phyloP scores from a whole-genome alignment of 2,329 filamentous ascomycete species.

The Fusarium sp. region DNA sequence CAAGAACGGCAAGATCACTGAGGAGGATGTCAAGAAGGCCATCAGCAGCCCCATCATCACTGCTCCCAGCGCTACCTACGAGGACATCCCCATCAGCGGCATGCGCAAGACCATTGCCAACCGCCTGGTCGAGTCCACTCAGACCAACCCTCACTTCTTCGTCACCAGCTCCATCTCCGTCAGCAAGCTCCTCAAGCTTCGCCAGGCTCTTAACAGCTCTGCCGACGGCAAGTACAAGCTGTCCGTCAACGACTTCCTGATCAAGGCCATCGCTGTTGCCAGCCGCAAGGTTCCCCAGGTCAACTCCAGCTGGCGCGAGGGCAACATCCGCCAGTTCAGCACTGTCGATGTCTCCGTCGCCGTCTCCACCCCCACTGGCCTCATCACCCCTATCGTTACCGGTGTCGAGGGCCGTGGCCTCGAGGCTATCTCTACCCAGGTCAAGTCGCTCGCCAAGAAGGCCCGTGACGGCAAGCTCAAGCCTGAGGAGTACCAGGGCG shows the following conservation, averaged over 20 bases:
- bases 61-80: constrained; percentile 77
- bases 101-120: constrained; percentile 99
- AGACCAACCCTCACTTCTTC: constrained; percentile 98
- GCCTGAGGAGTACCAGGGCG: constrained; percentile 99
- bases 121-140: constrained; percentile 88
- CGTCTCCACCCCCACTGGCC: constrained; percentile 90
- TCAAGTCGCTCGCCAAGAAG: constrained; percentile 98
- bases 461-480: constrained; percentile 98
- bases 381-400: constrained; percentile 98
- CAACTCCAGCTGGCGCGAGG: constrained; percentile 95
- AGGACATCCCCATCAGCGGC: constrained; percentile 86
- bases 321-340: constrained; percentile 93
- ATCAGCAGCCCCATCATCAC: constrained; percentile 69
- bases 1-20: constrained; percentile 87
- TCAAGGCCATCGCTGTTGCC: constrained; percentile 93
- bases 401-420: constrained; percentile 90
- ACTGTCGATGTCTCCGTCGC: constrained; percentile 95
- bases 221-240: constrained; percentile 97
- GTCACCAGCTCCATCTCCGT: constrained; percentile 93
- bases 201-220: constrained; percentile 90
- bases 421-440: constrained; percentile 85
- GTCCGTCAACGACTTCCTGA: constrained; percentile 99
- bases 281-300: constrained; percentile 94
- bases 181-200: constrained; percentile 95
- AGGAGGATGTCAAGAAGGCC: constrained; percentile 93